phyloP scores from a whole-genome alignment of 2,329 filamentous ascomycete genomes.

The Fusarium buharicum region DNA sequence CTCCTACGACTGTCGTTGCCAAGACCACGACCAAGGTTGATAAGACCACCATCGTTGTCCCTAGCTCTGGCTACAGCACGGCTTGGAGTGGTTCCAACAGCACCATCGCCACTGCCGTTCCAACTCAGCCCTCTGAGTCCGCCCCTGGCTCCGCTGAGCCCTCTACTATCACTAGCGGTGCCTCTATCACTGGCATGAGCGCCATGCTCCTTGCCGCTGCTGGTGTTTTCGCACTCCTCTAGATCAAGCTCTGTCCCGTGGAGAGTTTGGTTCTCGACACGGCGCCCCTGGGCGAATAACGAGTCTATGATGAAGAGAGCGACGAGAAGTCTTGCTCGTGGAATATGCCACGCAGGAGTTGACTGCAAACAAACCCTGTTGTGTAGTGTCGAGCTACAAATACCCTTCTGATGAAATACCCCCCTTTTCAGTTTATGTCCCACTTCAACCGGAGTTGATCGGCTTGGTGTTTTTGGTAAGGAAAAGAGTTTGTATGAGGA shows the following conservation, averaged over 20 bases:
- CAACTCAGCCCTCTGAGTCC: slow-evolving; percentile 43
- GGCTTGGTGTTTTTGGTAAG: slow-evolving; percentile 43
- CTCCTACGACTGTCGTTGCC: slow-evolving; percentile 38
- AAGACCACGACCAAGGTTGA: slow-evolving; percentile 41
- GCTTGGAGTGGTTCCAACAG: slow-evolving; percentile 49
- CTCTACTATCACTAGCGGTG: slow-evolving; percentile 43
- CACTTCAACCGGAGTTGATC: slow-evolving; percentile 42
- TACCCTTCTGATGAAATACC: slow-evolving; percentile 45
- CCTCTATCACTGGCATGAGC: slow-evolving; percentile 50
- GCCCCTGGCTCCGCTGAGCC: slow-evolving; percentile 36
- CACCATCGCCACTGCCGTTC: slow-evolving; percentile 45
- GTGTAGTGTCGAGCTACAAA: slow-evolving; percentile 42
- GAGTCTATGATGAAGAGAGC: slow-evolving; percentile 47
- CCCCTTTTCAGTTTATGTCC: slow-evolving; percentile 36
- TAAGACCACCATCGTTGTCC: slow-evolving; percentile 44
- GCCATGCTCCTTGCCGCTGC: slow-evolving; percentile 52
- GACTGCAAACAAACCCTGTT: slow-evolving; percentile 25
- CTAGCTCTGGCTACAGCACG: slow-evolving; percentile 45
- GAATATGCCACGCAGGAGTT: slow-evolving; percentile 17
- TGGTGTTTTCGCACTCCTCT: slow-evolving; percentile 52
- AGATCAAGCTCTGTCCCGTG: slow-evolving; percentile 43
- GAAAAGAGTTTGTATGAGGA: slow-evolving; percentile 25
- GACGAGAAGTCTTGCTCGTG: slow-evolving; percentile 25
- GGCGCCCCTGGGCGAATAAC: slow-evolving; percentile 48
- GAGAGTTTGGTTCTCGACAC: slow-evolving; percentile 33